Percentiles rank a stretch among this genome's conserved stretches.
Conservation (phyloP, 441 rosid species). For the Corymbia calophylla region DNA sequence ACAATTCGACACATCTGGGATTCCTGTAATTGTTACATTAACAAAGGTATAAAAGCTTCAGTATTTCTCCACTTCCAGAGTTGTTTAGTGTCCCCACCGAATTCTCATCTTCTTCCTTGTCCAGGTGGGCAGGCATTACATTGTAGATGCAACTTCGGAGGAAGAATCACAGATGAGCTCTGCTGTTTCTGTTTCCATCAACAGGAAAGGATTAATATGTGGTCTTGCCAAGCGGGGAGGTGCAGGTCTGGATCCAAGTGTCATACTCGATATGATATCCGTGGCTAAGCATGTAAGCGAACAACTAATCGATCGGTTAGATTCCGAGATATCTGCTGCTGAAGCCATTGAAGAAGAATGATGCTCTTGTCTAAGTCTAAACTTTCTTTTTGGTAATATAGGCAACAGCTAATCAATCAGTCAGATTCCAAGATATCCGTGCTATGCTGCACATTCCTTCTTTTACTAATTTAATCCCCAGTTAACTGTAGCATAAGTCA, state of each 20-base stretch:
- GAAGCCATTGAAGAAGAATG: conserved; percentile 51
- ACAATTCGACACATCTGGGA: conserved; percentile 62
- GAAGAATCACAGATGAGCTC: conserved; percentile 96
- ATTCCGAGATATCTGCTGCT: conserved; percentile 66
- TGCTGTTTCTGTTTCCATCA: conserved; percentile 67
- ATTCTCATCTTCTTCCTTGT: background rate
- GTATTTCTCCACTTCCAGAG: background rate
- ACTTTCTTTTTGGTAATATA: background rate
- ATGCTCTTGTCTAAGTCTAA: background rate
- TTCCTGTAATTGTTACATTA: conserved; percentile 68
- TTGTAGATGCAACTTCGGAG: conserved; percentile 83
- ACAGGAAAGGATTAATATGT: conserved; percentile 59
- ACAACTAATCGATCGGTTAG: conserved; percentile 53
- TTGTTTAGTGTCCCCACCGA: background rate
- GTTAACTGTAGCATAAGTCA: background rate
- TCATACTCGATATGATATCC: conserved; percentile 75
- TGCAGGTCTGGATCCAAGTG: conserved; percentile 70
- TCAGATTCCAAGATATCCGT: conserved; percentile 70
- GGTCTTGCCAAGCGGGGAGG: conserved; percentile 80
- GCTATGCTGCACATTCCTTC: conserved; percentile 15
- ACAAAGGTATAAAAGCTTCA: conserved; percentile 39
- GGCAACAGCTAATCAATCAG: conserved; percentile 16
- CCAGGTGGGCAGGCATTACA: conserved; percentile 68
- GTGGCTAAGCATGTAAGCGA: conserved; percentile 62
- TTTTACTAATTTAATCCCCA: background rate